phyloP scores from a whole-genome alignment of 2,329 filamentous ascomycete species.

The Diaporthe sp. region DNA sequence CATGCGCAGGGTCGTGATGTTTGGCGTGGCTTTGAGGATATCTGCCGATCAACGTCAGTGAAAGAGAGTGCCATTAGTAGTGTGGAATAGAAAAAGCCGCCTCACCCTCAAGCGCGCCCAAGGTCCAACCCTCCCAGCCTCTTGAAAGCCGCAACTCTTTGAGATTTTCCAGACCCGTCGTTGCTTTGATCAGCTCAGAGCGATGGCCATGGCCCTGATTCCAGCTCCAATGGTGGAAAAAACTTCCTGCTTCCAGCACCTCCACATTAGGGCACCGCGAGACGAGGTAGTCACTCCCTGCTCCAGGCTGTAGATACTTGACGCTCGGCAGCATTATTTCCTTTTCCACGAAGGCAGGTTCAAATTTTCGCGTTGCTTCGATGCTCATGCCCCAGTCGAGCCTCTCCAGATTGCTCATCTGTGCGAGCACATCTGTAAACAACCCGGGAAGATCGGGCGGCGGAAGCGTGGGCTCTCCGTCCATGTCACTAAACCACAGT shows the following conservation, averaged over 20 bases:
- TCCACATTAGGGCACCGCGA: conserved; percentile 1
- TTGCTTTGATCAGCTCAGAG: neutral
- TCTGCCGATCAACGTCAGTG: neutral
- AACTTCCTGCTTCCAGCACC: neutral
- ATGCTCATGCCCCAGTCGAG: neutral
- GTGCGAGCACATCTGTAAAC: neutral
- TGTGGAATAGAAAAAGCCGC: neutral
- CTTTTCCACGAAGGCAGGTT: neutral
- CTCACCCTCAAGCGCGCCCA: neutral
- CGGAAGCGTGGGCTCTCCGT: neutral
- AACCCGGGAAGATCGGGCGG: neutral
- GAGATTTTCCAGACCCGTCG: neutral
- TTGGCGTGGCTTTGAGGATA: neutral
- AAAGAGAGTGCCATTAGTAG: neutral
- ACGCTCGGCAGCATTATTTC: neutral
- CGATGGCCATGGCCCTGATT: neutral
- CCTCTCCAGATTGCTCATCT: neutral
- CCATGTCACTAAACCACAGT: neutral
- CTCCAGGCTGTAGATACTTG: neutral
- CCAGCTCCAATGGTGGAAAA: neutral
- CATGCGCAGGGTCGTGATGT: neutral
- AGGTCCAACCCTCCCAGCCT: neutral
- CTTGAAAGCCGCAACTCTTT: neutral
- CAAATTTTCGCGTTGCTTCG: neutral
- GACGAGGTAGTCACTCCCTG: neutral